Evolutionary conservation across 352 stramenopile species (phyloP).

Genomic region (Phytophthora lateralis): DNA sequence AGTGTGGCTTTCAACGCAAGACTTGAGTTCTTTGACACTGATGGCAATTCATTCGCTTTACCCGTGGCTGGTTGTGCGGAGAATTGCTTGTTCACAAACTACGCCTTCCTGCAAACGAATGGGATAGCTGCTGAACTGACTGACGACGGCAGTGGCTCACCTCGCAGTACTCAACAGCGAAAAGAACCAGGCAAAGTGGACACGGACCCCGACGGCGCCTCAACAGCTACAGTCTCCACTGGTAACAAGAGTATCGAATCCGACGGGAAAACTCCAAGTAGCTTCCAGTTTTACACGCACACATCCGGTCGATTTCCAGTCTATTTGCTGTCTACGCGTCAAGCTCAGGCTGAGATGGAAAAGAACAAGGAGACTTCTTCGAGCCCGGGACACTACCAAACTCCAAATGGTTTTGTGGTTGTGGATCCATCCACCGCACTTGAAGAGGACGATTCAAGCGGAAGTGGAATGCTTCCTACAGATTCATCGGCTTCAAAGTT

Average conservation of each 20-base stretch:
- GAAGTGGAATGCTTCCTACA: not conserved
- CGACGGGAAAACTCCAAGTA: constrained; percentile 2
- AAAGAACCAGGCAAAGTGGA: constrained; percentile 8
- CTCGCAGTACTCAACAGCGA: constrained; percentile 9
- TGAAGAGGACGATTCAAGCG: constrained; percentile 13
- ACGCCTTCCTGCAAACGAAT: constrained; percentile 77
- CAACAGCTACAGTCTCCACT: not conserved
- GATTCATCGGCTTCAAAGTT: constrained; percentile 1
- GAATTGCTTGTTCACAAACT: constrained; percentile 93
- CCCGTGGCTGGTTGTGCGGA: constrained; percentile 88
- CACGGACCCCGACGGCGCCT: not conserved
- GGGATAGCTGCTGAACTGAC: constrained; percentile 17
- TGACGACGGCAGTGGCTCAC: constrained; percentile 3
- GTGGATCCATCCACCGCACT: constrained; percentile 46
- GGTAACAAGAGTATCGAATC: constrained; percentile 8
- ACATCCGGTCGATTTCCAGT: constrained; percentile 56
- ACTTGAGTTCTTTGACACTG: constrained; percentile 93
- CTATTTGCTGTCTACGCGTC: constrained; percentile 56
- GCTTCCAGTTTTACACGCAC: constrained; percentile 57
- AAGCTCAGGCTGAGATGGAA: constrained; percentile 44
- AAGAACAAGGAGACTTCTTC: constrained; percentile 34
- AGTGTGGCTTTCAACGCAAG: constrained; percentile 92
- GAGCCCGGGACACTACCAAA: constrained; percentile 13
- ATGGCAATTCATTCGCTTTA: constrained; percentile 88
- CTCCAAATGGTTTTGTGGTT: constrained; percentile 48